These are phyloP conservation scores for Coriaria nepalensis DNA, from an alignment of 306 rosid species.

Conservation along the genomic window DNA sequence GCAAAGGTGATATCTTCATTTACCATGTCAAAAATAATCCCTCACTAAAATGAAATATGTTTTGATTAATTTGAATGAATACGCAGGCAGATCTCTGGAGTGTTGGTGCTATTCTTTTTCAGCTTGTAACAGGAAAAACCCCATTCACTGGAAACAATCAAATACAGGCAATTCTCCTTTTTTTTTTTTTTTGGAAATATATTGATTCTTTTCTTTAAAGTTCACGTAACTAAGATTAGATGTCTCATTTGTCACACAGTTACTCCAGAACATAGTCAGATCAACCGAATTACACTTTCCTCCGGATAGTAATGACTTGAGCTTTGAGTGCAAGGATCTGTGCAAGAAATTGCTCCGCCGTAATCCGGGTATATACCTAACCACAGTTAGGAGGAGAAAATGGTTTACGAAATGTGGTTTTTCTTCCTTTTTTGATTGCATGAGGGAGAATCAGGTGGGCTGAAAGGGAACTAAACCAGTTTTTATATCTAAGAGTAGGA, in stretches of 20 bases:
- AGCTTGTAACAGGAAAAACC: slow-evolving; percentile 85
- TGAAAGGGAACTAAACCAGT: no score
- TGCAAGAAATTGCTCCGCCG: slow-evolving; percentile 87
- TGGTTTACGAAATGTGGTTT: no score
- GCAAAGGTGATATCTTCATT: slow-evolving; percentile 65
- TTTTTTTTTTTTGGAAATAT: neutral
- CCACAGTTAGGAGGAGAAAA: no score
- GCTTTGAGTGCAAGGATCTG: slow-evolving; percentile 79
- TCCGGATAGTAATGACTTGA: slow-evolving; percentile 41
- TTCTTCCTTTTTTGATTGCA: neutral
- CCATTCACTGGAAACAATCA: slow-evolving; percentile 93
- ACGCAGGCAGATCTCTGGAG: slow-evolving; percentile 99
- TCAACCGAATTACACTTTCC: slow-evolving; percentile 77
- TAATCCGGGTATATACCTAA: slow-evolving; percentile 59
- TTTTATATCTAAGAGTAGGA: no score
- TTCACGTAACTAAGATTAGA: slow-evolving; percentile 5
- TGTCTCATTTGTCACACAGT: slow-evolving; percentile 41
- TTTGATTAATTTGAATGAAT: slow-evolving; percentile 33
- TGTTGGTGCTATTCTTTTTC: slow-evolving; percentile 89
- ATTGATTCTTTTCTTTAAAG: slow-evolving; percentile 11
- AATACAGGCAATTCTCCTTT: slow-evolving; percentile 44
- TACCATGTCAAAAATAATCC: slow-evolving; percentile 2
- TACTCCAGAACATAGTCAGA: slow-evolving; percentile 87
- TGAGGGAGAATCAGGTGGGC: neutral
- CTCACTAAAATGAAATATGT: slow-evolving; percentile 14